phyloP scores from a whole-genome alignment of 1,284 basidiomycete genomes.

The Puccinia polysora region DNA sequence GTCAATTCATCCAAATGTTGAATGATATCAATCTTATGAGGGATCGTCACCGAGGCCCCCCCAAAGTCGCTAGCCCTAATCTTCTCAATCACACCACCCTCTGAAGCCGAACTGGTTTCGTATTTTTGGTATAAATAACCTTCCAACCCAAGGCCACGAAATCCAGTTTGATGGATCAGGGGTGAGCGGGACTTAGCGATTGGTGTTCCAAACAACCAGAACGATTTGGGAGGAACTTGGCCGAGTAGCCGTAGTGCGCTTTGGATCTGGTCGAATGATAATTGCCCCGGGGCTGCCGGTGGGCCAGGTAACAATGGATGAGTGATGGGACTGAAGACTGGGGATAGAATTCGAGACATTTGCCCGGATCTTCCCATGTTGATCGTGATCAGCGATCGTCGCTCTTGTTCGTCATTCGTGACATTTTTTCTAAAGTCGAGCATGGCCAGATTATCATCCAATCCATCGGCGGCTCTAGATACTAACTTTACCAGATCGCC shows the following conservation, averaged over 20 bases:
- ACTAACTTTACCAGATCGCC: constrained; percentile 93
- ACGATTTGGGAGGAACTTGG: constrained; percentile 65
- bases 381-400: constrained; percentile 82
- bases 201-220: constrained; percentile 83
- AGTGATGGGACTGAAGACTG: constrained; percentile 80
- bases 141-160: constrained; percentile 73
- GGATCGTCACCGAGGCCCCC: constrained; percentile 92
- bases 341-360: constrained; percentile 80
- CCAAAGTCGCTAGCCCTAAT: constrained; percentile 73
- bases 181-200: constrained; percentile 88
- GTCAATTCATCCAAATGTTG: constrained; percentile 71
- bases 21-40: constrained; percentile 82
- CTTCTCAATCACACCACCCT: constrained; percentile 62
- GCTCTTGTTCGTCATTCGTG: constrained; percentile 47
- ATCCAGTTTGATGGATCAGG: constrained; percentile 84
- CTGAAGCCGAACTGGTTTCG: constrained; percentile 63
- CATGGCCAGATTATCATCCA: constrained; percentile 76
- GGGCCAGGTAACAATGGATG: constrained; percentile 71
- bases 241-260: constrained; percentile 75
- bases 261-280: constrained; percentile 81
- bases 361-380: constrained; percentile 89
- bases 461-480: constrained; percentile 65
- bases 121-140: constrained; percentile 62
- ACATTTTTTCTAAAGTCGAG: constrained; percentile 63
- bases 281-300: constrained; percentile 85